These are phyloP conservation scores for Beauveria brongniartii DNA, from an alignment of 2,329 filamentous ascomycete species.

Conservation along the genomic window DNA sequence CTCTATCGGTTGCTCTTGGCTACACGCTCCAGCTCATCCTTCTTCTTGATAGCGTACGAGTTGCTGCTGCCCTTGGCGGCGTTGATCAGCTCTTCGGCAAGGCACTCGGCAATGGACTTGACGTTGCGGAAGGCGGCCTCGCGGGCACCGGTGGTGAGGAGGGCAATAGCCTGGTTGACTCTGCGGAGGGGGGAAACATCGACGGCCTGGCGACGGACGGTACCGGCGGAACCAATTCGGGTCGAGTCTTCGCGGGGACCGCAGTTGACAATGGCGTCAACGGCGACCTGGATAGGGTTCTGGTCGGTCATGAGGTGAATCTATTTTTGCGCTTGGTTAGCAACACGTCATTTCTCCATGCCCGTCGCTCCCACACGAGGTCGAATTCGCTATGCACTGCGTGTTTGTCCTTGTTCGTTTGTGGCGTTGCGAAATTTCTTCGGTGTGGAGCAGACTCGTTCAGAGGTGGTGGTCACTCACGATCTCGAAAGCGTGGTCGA, in stretches of 20 bases:
- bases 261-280: conserved; percentile 99
- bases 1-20: conserved; percentile 99
- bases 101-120: conserved; percentile 99
- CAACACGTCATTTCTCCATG: neutral
- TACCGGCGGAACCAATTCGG: conserved; percentile 98
- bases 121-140: conserved; percentile 99
- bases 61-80: conserved; percentile 99
- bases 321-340: conserved; percentile 40
- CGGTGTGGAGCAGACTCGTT: neutral
- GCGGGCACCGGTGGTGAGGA: conserved; percentile 97
- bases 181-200: conserved; percentile 99
- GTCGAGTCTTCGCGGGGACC: conserved; percentile 99
- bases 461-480: conserved; percentile 51
- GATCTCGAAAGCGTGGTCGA: conserved; percentile 98
- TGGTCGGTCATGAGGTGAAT: conserved; percentile 99
- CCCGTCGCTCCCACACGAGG: neutral
- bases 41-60: conserved; percentile 99
- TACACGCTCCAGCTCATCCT: conserved; percentile 99
- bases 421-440: neutral
- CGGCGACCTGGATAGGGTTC: conserved; percentile 99
- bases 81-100: conserved; percentile 99
- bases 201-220: conserved; percentile 98
- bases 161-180: conserved; percentile 99
- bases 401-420: neutral
- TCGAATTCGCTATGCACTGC: neutral